A percentile compares a stretch with the other conserved stretches of the same genome.
Conservation (phyloP, 1,284 basidiomycete species). For the Microbotryomycetes sp. region DNA sequence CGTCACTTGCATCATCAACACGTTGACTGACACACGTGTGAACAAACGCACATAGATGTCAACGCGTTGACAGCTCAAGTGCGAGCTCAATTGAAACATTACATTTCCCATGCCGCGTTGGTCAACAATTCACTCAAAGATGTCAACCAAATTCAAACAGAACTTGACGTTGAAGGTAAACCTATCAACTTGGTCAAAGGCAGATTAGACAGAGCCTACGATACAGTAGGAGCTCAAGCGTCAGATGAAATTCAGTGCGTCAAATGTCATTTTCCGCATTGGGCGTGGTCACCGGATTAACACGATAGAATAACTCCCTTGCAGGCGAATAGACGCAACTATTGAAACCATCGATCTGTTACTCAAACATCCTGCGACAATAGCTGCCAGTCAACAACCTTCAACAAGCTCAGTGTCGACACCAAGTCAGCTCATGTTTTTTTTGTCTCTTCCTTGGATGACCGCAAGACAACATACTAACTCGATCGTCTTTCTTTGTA, state of each 20-base stretch:
- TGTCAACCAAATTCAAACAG: conserved; percentile 26
- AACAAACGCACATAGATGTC: neutral
- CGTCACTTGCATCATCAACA: no score
- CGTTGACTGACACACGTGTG: neutral
- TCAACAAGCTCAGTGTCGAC: no score
- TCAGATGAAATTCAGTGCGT: conserved; percentile 25
- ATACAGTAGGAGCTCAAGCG: conserved; percentile 9
- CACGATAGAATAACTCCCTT: no score
- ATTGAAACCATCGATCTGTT: conserved; percentile 12
- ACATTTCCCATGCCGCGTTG: conserved; percentile 6
- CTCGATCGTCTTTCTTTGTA: neutral
- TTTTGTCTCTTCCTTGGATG: no score
- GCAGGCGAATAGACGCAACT: conserved; percentile 19
- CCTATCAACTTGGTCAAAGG: conserved; percentile 9
- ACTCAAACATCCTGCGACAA: neutral
- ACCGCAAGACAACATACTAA: no score
- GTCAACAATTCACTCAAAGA: conserved; percentile 20
- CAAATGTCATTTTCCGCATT: neutral
- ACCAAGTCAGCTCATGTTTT: neutral
- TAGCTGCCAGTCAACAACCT: neutral
- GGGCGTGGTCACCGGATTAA: neutral
- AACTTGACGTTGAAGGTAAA: conserved; percentile 20
- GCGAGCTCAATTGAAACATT: conserved; percentile 14
- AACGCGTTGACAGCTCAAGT: conserved; percentile 14
- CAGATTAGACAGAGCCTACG: conserved; percentile 17